Evolutionary conservation across 2,329 filamentous ascomycete species (phyloP), one percentile per base, ranked within the genome.

Genomic region (Bipolaris sorokiniana): DNA sequence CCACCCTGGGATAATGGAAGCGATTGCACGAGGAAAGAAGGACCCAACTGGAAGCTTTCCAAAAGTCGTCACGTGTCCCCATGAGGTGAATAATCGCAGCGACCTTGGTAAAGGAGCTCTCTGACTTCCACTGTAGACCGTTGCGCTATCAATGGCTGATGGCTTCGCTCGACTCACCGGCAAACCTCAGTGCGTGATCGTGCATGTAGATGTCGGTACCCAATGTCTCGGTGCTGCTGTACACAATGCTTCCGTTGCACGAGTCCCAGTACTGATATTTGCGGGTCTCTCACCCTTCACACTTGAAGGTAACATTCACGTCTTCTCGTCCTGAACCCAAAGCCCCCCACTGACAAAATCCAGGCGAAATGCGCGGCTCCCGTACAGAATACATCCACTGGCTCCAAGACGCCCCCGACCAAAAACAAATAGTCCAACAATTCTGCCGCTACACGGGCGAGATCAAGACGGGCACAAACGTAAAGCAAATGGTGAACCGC

Each of bases 401-500:
- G 90, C 88, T 93, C 31, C 90, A 94, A 69, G 89, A 94, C 74
- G 88, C 92, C 2, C 90, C 89, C 0, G 90, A 94, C 68, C 91
- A 94, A 75, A 91, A 89, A 73, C 84, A 87, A 67, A 93, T 96
- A 56, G 80, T 96, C 3, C 81, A 85, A 0, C 92, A 96, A 78
- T 96, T 96, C 76, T 96, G 92, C 73, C 85, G 92, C 7, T 96
- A 95, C 70, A 80, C 88, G 0, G 91, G 83, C 3, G 92, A 96
- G 79, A 88, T 96, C 75, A 93, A 92, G 79, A 89, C 89, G 2
- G 91, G 91, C 15, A 85, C 85, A 70, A 96, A 96, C 69, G 86
- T 96, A 57, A 96, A 75, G 81, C 91, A 96, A 79, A 88, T 96
- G 78, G 90, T 96, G 59, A 92, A 92, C 71, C 88, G 92, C 1